Percentiles rank a stretch among this genome's conserved stretches.
Evolutionary conservation across 2,329 filamentous ascomycete species (phyloP).

Genomic region (Cercospora brassicicola): DNA sequence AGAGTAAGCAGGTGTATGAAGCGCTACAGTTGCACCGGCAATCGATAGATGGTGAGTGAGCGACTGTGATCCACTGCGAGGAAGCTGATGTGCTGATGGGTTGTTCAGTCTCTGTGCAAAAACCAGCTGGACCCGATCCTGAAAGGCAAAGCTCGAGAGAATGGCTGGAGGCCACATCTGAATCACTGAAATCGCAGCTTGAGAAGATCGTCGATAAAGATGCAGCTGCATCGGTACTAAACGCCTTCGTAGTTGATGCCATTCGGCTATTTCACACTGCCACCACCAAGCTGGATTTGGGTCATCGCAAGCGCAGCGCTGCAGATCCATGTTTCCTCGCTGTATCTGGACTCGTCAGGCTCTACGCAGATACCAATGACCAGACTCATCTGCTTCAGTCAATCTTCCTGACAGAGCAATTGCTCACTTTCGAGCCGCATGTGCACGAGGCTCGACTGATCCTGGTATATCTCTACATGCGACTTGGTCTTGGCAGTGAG

Average conservation of each 20-base stretch:
- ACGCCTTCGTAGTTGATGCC: conserved; percentile 29
- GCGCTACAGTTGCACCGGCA: conserved; percentile 25
- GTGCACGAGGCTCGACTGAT: conserved; percentile 39
- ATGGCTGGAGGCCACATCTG: conserved; percentile 29
- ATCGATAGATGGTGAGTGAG: neutral
- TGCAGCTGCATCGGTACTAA: conserved; percentile 21
- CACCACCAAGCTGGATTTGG: conserved; percentile 18
- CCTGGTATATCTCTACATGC: conserved; percentile 40
- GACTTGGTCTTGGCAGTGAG: conserved; percentile 36
- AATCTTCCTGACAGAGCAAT: conserved; percentile 34
- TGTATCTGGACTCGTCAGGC: conserved; percentile 36
- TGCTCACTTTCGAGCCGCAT: conserved; percentile 32
- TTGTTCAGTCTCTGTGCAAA: neutral
- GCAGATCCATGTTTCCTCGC: conserved; percentile 38
- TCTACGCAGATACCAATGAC: conserved; percentile 27
- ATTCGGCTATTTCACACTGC: conserved; percentile 32
- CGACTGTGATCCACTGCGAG: neutral
- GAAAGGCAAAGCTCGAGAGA: conserved; percentile 21
- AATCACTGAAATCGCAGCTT: conserved; percentile 30
- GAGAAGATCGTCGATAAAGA: conserved; percentile 17
- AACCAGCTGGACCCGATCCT: conserved; percentile 1
- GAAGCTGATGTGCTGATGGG: neutral
- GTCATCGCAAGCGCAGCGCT: conserved; percentile 24
- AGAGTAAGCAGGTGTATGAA: conserved; percentile 37
- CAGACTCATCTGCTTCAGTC: conserved; percentile 34